Evolutionary conservation across 202 grass and related monocot species (phyloP).

Genomic region (Zoysia matrella): DNA sequence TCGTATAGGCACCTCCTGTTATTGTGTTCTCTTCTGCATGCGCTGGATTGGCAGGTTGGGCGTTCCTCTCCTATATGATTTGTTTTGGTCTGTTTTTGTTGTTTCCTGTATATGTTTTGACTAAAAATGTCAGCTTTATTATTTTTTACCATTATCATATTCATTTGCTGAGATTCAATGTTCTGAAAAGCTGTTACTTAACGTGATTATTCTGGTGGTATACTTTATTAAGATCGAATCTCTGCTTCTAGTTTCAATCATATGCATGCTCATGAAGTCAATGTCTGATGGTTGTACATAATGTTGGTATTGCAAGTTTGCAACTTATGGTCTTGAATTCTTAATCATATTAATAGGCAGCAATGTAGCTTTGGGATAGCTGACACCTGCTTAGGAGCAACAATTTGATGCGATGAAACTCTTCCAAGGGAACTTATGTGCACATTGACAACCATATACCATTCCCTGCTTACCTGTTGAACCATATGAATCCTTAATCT

Average conservation of each 20-base stretch:
- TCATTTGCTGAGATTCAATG: neutral
- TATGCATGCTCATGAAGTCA: too few species aligned
- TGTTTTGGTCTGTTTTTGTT: neutral
- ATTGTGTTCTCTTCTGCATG: conserved; percentile 25
- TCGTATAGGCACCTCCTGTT: conserved; percentile 82
- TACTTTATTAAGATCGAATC: too few species aligned
- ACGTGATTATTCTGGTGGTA: too few species aligned
- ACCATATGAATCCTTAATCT: neutral
- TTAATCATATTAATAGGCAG: too few species aligned
- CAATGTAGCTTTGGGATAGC: neutral
- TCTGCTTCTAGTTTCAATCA: too few species aligned
- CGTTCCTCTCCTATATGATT: conserved; percentile 9
- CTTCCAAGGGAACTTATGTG: neutral
- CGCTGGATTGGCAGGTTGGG: conserved; percentile 93
- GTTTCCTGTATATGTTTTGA: conserved; percentile 2
- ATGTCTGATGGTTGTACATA: too few species aligned
- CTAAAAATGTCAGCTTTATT: neutral
- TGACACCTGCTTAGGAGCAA: neutral
- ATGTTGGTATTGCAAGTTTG: too few species aligned
- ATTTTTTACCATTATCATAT: neutral
- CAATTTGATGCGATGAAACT: neutral
- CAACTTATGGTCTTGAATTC: too few species aligned
- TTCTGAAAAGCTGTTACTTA: neutral
- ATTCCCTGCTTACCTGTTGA: neutral
- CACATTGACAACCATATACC: neutral